Evolutionary conservation across 1,139 yeast species (phyloP), one percentile per base, ranked within the genome.

Genomic region (Candida frijolesensis): DNA sequence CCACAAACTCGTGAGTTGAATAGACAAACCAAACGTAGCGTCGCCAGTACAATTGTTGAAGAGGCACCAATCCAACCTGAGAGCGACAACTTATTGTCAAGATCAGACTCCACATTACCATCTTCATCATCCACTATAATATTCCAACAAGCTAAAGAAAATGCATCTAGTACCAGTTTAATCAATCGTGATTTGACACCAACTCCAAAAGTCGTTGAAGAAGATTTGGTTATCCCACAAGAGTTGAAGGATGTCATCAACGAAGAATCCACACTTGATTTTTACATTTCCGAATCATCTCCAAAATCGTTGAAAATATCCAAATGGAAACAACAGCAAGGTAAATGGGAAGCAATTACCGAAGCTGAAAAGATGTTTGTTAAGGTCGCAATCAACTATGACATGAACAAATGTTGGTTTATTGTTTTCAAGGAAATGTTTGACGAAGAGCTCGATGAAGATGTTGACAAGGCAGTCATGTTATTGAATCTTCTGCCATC

Each of bases 281-380:
- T 69, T 55, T 76, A 63, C 57, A 66, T 76, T 7, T 64, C 76
- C 4, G 69, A 72, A 22, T 56, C 74, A 2, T 47, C 68, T 4
- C 71, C 78, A 8, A 70, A 68, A 51, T 61, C 72, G 9, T 61
- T 76, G 63, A 74, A 72, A 51, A 69, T 76, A 6, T 75, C 80
- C 10, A 72, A 69, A 54, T 76, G 81, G 81, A 75, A 72, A 54
- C 63, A 66, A 22, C 68, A 68, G 48, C 70, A 67, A 46, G 81
- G 79, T 0, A 76, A 73, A 55, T 76, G 80, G 80, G 79, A 76
- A 58, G 68, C 75, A 76, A 52, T 76, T 37, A 75, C 80, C 0
- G 60, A 67, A 8, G 67, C 64, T 49, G 77, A 72, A 47, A 66
- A 59, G 18, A 54, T 76, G 1, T 76, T 74, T 50, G 53, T 72